Evolutionary conservation across 108 stramenopile genomes (phyloP).

Genomic region (Poteriospumella lacustris): DNA sequence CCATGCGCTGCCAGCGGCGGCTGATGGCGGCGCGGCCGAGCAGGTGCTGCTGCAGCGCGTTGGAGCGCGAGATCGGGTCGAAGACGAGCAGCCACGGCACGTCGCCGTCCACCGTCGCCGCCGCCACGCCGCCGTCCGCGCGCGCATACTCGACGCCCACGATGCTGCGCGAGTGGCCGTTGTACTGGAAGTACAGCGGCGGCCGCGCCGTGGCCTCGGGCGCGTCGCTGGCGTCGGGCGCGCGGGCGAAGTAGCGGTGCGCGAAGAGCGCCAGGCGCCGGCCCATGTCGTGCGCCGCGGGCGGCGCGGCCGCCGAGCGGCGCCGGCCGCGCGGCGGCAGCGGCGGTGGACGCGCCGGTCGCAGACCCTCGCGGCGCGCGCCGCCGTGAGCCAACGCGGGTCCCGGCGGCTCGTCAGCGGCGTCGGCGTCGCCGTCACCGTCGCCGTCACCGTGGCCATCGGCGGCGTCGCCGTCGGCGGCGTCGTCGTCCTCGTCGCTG

Average conservation of each 20-base stretch:
- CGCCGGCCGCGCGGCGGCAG: neutral
- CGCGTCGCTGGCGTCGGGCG: too few species aligned
- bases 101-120: neutral
- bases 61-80: conserved; percentile 22
- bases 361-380: neutral
- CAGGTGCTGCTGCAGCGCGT: neutral
- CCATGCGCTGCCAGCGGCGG: neutral
- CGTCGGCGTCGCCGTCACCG: neutral
- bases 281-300: conserved; percentile 18
- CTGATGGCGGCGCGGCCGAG: neutral
- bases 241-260: conserved; percentile 32
- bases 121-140: neutral
- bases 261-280: conserved; percentile 33
- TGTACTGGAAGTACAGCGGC: conserved; percentile 48
- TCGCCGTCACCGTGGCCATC: neutral
- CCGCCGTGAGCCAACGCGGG: neutral
- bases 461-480: neutral
- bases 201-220: neutral
- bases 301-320: neutral
- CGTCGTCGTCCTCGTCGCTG: neutral
- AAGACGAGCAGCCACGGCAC: conserved; percentile 36
- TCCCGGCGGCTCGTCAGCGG: neutral
- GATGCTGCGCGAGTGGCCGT: conserved; percentile 45
- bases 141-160: conserved; percentile 39
- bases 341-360: neutral